Conservation (phyloP, 805 yeast species). For the Ogataea populi-albae region DNA sequence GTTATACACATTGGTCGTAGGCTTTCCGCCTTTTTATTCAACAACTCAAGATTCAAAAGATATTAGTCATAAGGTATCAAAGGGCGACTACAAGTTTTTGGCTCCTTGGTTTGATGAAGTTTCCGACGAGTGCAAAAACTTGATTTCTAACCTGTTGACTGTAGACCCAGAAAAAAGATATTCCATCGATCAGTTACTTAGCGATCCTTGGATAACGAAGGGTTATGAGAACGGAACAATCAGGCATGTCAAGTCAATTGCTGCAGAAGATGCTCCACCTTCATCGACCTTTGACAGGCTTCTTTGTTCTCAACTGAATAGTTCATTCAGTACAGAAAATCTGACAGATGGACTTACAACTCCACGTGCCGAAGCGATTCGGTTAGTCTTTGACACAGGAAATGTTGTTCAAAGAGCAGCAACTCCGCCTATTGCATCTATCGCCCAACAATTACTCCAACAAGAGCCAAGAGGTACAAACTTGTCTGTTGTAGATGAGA, state of each 20-base stretch:
- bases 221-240: conserved; percentile 27
- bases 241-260: conserved; percentile 10
- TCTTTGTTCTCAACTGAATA: conserved; percentile 28
- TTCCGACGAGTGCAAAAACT: conserved; percentile 62
- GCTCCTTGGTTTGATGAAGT: conserved; percentile 91
- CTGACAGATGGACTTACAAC: conserved; percentile 28
- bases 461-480: conserved; percentile 5
- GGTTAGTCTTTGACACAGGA: conserved; percentile 36
- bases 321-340: conserved; percentile 22
- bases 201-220: conserved; percentile 64
- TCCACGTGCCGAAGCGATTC: conserved; percentile 39
- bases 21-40: conserved; percentile 76
- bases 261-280: conserved; percentile 32
- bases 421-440: conserved; percentile 14
- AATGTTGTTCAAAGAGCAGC: conserved; percentile 30
- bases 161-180: conserved; percentile 69
- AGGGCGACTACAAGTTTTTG: conserved; percentile 70
- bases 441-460: conserved; percentile 1
- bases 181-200: conserved; percentile 61
- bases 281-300: conserved; percentile 26
- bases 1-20: conserved; percentile 63
- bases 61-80: conserved; percentile 64
- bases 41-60: conserved; percentile 52
- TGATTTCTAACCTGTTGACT: conserved; percentile 62
- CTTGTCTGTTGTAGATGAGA: conserved; percentile 17